phyloP scores from a whole-genome alignment of 164 flowering plant genomes.

The Amborella trichopoda region DNA sequence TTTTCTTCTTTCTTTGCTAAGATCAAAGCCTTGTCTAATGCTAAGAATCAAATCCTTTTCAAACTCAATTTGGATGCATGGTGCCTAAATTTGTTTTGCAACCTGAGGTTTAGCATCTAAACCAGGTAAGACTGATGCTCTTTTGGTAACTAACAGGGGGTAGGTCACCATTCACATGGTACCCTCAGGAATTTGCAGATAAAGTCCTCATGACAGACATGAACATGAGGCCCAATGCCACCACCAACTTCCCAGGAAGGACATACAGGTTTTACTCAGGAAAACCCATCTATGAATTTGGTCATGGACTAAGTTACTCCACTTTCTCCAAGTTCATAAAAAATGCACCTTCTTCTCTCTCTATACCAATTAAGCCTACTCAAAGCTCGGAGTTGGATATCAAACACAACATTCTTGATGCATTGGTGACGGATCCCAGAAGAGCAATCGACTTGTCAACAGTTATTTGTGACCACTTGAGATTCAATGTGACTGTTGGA shows the following conservation, averaged over 20 bases:
- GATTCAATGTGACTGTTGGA: slow-evolving; percentile 15
- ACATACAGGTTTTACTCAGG: slow-evolving; percentile 63
- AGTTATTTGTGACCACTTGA: slow-evolving; percentile 18
- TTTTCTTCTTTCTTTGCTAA: too few species aligned
- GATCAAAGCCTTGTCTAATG: neutral
- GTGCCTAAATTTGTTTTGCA: neutral
- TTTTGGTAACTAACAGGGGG: slow-evolving; percentile 26
- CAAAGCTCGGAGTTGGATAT: neutral
- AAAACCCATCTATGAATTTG: slow-evolving; percentile 29
- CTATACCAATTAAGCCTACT: slow-evolving; percentile 6
- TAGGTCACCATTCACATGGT: slow-evolving; percentile 59
- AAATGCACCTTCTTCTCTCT: slow-evolving; percentile 25
- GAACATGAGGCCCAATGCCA: slow-evolving; percentile 44
- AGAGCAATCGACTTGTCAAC: slow-evolving; percentile 18
- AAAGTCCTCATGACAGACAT: slow-evolving; percentile 58
- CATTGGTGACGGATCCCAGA: neutral
- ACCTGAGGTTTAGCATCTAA: neutral
- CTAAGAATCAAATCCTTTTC: neutral
- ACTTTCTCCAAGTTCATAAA: slow-evolving; percentile 18
- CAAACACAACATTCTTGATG: neutral
- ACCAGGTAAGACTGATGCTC: neutral
- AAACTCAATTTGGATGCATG: neutral
- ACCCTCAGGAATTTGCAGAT: slow-evolving; percentile 33
- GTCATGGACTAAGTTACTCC: slow-evolving; percentile 68
- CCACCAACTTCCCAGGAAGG: slow-evolving; percentile 41